These are phyloP conservation scores for Acanthamoeba healyi DNA, from an alignment of 208 protist genomes.

Conservation along the genomic window DNA sequence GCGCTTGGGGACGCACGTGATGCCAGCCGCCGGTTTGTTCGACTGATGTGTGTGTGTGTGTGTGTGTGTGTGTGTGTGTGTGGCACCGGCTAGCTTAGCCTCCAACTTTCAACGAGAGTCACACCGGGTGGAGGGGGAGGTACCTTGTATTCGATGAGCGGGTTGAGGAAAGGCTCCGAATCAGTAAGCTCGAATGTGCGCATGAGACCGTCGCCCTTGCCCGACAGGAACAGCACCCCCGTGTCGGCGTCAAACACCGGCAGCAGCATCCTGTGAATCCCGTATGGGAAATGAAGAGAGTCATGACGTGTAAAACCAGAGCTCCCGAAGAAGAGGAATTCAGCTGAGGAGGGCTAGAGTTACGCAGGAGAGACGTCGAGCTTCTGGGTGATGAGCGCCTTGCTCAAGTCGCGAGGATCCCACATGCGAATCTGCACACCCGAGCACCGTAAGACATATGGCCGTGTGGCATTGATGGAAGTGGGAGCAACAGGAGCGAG, in stretches of 20 bases:
- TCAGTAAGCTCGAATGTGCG: not conserved
- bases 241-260: constrained; percentile 23
- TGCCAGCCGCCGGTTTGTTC: not conserved
- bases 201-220: constrained; percentile 45
- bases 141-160: constrained; percentile 41
- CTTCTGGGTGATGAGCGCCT: not conserved
- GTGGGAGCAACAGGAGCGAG: not conserved
- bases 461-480: too few species aligned
- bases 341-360: not conserved
- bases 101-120: not conserved
- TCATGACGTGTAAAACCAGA: too few species aligned
- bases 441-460: too few species aligned
- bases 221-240: constrained; percentile 17
- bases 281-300: not conserved
- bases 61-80: not conserved
- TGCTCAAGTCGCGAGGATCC: not conserved
- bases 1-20: constrained; percentile 1
- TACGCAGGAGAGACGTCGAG: not conserved
- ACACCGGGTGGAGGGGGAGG: not conserved
- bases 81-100: not conserved
- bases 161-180: not conserved
- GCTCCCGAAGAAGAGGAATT: not conserved
- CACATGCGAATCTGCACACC: not conserved
- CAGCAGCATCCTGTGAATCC: not conserved
- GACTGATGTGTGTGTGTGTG: not conserved